A percentile compares a stretch with the other conserved stretches of the same genome.
Conservation (phyloP, 345 rosid species). For the Laguncularia racemosa region DNA sequence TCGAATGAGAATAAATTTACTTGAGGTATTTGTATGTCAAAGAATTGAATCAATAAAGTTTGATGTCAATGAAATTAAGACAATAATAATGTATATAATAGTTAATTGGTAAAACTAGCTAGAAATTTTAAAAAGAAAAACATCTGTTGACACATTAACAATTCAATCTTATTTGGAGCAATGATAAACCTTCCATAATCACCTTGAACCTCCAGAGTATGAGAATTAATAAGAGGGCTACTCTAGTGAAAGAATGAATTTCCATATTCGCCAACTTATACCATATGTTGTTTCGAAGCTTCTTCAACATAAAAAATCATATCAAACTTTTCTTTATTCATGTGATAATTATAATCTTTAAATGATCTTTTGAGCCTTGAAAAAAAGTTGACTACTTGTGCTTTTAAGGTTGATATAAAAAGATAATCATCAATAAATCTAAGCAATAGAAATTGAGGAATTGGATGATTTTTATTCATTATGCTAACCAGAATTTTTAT, state of each 20-base stretch:
- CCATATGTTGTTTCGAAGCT: constrained; percentile 21
- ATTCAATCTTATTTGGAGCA: no score
- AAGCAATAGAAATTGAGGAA: constrained; percentile 36
- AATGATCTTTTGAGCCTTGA: constrained; percentile 45
- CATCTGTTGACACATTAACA: no score
- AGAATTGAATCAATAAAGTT: no score
- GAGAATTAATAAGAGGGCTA: constrained; percentile 64
- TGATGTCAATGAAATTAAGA: no score
- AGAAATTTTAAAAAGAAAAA: no score
- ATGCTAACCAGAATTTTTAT: constrained; percentile 4
- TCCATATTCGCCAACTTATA: constrained; percentile 43
- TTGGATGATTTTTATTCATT: constrained; percentile 16
- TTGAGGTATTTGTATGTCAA: no score
- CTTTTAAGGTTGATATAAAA: constrained; percentile 73
- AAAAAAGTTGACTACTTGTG: constrained; percentile 49
- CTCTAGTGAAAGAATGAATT: no score
- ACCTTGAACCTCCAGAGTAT: constrained; percentile 70
- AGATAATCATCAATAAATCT: constrained; percentile 74
- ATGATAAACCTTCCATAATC: constrained; percentile 41
- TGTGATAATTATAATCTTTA: constrained; percentile 62
- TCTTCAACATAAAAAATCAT: constrained; percentile 46
- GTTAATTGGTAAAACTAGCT: no score
- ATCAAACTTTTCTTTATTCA: constrained; percentile 69
- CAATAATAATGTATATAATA: no score
- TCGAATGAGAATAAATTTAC: no score